phyloP scores from a whole-genome alignment of 164 flowering plant genomes.

The Pachysandra terminalis region DNA sequence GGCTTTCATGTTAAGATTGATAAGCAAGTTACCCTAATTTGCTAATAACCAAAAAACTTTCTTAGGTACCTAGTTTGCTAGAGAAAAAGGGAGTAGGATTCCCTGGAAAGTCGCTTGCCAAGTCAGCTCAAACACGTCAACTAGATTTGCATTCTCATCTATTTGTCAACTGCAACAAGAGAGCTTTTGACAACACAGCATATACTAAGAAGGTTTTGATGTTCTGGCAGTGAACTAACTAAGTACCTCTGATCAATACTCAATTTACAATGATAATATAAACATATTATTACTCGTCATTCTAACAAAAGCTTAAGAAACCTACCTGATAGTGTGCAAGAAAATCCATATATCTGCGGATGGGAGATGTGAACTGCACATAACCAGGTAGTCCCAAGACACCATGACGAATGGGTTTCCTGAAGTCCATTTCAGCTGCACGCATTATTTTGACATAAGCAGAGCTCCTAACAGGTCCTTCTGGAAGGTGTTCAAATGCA shows the following conservation, averaged over 20 bases:
- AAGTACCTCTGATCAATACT: background rate
- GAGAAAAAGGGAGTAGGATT: background rate
- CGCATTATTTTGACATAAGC: constrained; percentile 81
- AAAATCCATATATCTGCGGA: constrained; percentile 93
- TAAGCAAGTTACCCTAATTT: no score
- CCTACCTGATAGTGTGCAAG: constrained; percentile 89
- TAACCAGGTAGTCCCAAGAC: constrained; percentile 88
- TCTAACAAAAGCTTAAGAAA: constrained; percentile 1
- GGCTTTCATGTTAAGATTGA: no score
- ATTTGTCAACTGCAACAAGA: background rate
- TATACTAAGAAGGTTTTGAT: background rate
- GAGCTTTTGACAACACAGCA: background rate
- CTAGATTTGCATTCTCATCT: background rate
- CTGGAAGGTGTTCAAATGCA: constrained; percentile 87
- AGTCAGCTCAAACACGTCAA: background rate
- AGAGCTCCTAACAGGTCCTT: constrained; percentile 87
- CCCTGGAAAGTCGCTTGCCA: background rate
- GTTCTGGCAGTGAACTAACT: background rate
- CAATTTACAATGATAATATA: background rate
- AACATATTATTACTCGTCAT: background rate
- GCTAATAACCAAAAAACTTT: no score
- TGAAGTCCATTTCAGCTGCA: constrained; percentile 87
- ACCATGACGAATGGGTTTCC: constrained; percentile 84
- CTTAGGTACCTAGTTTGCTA: no score
- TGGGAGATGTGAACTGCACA: constrained; percentile 97